Conservation (phyloP, 768 basidiomycete genomes). For the Galerina sulciceps region DNA sequence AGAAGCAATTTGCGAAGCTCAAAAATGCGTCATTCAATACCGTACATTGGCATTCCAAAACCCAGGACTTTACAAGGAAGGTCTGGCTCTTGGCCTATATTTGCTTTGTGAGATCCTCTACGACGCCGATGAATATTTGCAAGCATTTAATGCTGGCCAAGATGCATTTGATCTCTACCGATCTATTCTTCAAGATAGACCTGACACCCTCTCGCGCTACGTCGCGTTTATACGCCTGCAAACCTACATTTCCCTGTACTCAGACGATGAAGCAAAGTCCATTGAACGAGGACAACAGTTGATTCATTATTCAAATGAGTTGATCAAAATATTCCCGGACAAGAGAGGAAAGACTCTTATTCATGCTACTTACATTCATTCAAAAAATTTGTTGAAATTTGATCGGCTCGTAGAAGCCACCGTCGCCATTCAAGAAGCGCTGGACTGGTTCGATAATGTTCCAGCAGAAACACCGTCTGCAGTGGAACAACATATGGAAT, state of each 20-base stretch:
- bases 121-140: neutral
- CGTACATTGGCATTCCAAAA: too few relatives aligned
- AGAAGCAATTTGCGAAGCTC: too few relatives aligned
- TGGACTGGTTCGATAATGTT: neutral
- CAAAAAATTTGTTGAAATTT: too few relatives aligned
- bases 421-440: neutral
- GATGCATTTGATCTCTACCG: conserved; percentile 1
- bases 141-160: conserved; percentile 2
- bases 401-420: neutral
- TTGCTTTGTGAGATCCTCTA: neutral
- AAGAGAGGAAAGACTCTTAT: neutral
- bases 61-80: neutral
- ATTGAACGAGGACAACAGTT: too few relatives aligned
- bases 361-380: too few relatives aligned
- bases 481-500: neutral
- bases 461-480: neutral
- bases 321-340: too few relatives aligned
- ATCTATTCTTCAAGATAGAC: neutral
- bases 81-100: neutral
- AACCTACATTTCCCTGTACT: neutral
- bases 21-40: too few relatives aligned
- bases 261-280: too few relatives aligned
- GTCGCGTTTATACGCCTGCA: neutral
- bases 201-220: too few relatives aligned
- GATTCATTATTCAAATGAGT: too few relatives aligned